Base-by-base conservation (phyloP, 1,284 basidiomycete genomes). In the Leccinum cinnamomeum region DNA sequence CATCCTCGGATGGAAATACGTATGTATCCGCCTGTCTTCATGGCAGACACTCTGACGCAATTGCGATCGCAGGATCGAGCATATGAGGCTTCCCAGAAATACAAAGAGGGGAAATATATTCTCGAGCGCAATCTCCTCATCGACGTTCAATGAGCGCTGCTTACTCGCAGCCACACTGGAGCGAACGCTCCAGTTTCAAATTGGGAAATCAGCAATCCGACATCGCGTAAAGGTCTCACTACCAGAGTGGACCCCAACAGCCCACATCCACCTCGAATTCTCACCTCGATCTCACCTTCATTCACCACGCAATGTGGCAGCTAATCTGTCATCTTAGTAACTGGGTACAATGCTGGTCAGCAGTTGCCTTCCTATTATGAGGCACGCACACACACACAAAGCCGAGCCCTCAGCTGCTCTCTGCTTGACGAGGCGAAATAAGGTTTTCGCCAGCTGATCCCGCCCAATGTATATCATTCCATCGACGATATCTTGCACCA, bases 101-200 rank as follows among this genome's bases (percentile, higher is more conserved):
- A 99, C 84, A 99, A 99, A 76, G 97, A 99, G 81, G 95, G 95
- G 75, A 96, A 96, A 80, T 98, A 87, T 76, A 98, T 99, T 75
- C 90, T 99, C 63, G 97, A 99, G 78, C 90, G 93, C 72, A 92
- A 92, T 72, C 82, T 95, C 71, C 88, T 96, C 70, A 81, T 87
- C 68, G 90, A 92, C 70, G 90, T 92, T 58, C 89, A 92, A 79
- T 91, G 58, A 65, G 50, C 48, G 57, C 60, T 54, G 51, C 57
- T 16, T 48, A 12, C 59, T 37, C 28, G 44, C 63, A 25, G 56
- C 58, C 56, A 48, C 28, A 11, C 53, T n/a, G 48, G 56, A 56
- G 57, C 30, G 23, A 30, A n/a, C 39, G 25, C 57, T 46, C 60
- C 46, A 46, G 44, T 46, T 39, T 44, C 48, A 59, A 60, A 62